Percentiles rank a stretch among this genome's conserved stretches.
phyloP scores from a whole-genome alignment of 2,329 filamentous ascomycete species.

The Cladophialophora chaetospira region DNA sequence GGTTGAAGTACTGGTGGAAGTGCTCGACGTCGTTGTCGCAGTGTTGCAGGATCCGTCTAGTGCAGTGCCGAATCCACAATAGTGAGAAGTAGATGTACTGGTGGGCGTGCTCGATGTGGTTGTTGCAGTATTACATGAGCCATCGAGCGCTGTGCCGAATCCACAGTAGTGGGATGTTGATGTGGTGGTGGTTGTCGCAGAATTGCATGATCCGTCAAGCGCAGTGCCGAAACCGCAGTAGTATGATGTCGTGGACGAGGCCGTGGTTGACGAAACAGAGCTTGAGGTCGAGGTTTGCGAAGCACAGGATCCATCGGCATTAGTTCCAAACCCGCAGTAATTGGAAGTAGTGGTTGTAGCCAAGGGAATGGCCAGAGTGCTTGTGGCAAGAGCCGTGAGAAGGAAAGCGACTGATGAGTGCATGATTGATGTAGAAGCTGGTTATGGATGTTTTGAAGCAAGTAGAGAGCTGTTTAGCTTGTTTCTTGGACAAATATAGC shows the following conservation, averaged over 20 bases:
- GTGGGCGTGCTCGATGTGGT: conserved; percentile 4
- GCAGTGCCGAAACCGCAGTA: conserved; percentile 22
- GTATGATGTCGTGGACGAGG: conserved; percentile 9
- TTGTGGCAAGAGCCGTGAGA: conserved; percentile 12
- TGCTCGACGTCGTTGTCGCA: conserved; percentile 15
- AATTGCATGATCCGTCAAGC: conserved; percentile 9
- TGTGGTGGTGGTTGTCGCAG: background rate
- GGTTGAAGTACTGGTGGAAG: conserved; percentile 10
- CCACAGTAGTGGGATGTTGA: conserved; percentile 18
- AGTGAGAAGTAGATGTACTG: conserved; percentile 8
- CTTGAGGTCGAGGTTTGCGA: conserved; percentile 5
- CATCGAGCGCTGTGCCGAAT: conserved; percentile 20
- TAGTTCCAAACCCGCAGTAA: conserved; percentile 24
- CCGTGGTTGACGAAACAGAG: background rate
- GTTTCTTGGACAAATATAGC: conserved; percentile 11
- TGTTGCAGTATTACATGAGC: conserved; percentile 14
- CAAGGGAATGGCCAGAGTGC: conserved; percentile 13
- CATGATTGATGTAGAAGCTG: conserved; percentile 3
- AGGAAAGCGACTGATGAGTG: conserved; percentile 19
- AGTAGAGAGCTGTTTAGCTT: background rate
- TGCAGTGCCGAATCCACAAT: conserved; percentile 22
- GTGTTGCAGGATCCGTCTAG: conserved; percentile 23
- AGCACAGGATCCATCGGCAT: conserved; percentile 22
- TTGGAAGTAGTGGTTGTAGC: conserved; percentile 16
- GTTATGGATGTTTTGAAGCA: background rate